Evolutionary conservation across 163 green algal species (phyloP), one percentile per base, ranked within the genome.

Genomic region (Trebouxiophyceae sp.): DNA sequence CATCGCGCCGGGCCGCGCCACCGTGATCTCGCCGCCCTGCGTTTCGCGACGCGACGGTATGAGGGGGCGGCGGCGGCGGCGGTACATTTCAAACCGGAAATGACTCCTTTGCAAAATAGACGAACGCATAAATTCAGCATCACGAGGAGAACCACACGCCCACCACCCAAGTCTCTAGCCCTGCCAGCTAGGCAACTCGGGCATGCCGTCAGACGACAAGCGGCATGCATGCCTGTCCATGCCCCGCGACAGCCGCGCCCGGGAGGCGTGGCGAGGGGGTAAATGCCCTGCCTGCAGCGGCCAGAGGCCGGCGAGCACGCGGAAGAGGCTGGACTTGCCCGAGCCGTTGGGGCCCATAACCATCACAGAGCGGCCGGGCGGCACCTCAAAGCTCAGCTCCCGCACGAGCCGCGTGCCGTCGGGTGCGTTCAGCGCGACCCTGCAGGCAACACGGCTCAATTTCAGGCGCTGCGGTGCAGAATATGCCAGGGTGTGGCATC

Each of bases 271-370:
- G n/a, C n/a, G n/a, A n/a, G n/a, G n/a, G n/a, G n/a, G n/a, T n/a
- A n/a, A n/a, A n/a, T n/a, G n/a, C n/a, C 82, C 65, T 50, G 81
- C 82, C 73, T 90, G 80, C 30, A 95, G 82, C 19, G 87, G 88
- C 91, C 91, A 97, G 58, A 97, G 77, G 4, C 93, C 91, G 5
- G 91, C 88, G 33, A 95, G 76, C 23, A 95, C 82, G 34, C 92
- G 77, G 68, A 98, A 92, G 26, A 97, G 80, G 26, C 79, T 91
- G 63, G 75, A 89, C 80, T 98, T 98, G 72, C 92, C 92, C 54
- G 77, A 89, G 54, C 92, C 92, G 68, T 97, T 97, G 64, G 92
- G 92, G 1, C 92, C 92, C 86, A 96, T 97, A 58, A 98, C 79
- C 68, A 98, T 81, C 24, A 96, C 79, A 33, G 69, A 87, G 47